Conservation (phyloP, 1,284 basidiomycete genomes). For the Sanghuangporus sanghuang region DNA sequence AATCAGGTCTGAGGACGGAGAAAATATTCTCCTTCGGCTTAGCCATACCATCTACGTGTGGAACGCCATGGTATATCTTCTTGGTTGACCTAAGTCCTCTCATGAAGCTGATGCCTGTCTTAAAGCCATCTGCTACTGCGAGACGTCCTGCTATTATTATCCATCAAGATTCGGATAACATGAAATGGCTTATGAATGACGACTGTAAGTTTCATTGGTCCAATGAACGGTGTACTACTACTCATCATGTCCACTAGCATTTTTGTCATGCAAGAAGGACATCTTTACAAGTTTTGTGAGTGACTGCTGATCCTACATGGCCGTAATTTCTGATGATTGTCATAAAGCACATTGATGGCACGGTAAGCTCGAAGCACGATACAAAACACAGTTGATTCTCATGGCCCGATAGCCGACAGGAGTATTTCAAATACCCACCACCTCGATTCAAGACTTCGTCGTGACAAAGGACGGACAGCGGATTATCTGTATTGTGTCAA, state of each 20-base stretch:
- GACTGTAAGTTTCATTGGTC: neutral
- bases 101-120: neutral
- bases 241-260: neutral
- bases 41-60: conserved; percentile 10
- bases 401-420: neutral
- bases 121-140: conserved; percentile 1
- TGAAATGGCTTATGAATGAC: conserved; percentile 10
- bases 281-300: conserved; percentile 9
- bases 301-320: neutral
- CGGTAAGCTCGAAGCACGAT: neutral
- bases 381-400: neutral
- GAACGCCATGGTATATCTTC: conserved; percentile 5
- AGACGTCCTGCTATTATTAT: conserved; percentile 3
- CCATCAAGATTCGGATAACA: conserved; percentile 5
- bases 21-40: conserved; percentile 11
- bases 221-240: neutral
- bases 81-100: neutral
- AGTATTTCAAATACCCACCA: conserved; percentile 5
- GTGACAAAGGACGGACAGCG: conserved; percentile 6
- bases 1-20: conserved; percentile 9
- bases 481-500: conserved; percentile 3
- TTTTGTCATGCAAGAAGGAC: conserved; percentile 1
- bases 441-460: conserved; percentile 7
- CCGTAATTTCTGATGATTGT: neutral
- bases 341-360: neutral